Evolutionary conservation across 2,329 filamentous ascomycete genomes (phyloP).

Genomic region (Colletotrichum sp.): DNA sequence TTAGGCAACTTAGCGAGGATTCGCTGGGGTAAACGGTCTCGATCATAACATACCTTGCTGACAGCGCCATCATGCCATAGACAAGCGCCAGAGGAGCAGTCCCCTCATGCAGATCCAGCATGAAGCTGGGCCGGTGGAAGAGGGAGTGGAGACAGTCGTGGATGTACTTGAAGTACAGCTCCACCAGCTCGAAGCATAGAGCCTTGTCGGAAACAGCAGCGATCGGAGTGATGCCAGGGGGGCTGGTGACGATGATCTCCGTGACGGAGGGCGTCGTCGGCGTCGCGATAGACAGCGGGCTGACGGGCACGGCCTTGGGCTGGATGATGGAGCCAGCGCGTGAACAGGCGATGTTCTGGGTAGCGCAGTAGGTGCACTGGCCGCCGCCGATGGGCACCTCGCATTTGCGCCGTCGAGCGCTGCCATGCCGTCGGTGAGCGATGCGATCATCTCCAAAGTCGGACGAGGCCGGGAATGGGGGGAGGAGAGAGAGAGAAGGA

Average conservation of each 20-base stretch:
- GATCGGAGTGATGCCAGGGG: constrained; percentile 9
- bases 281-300: constrained; percentile 9
- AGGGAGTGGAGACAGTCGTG: constrained; percentile 37
- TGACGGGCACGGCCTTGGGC: constrained; percentile 17
- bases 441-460: neutral
- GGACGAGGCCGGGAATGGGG: neutral
- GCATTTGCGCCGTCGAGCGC: constrained; percentile 22
- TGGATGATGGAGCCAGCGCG: constrained; percentile 23
- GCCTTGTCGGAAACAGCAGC: constrained; percentile 21
- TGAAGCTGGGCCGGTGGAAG: constrained; percentile 32
- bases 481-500: neutral
- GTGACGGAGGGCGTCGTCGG: constrained; percentile 13
- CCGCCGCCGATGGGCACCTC: constrained; percentile 19
- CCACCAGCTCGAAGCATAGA: constrained; percentile 28
- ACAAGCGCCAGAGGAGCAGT: constrained; percentile 24
- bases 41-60: constrained; percentile 15
- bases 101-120: constrained; percentile 26
- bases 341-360: constrained; percentile 22
- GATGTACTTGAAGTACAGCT: constrained; percentile 36
- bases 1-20: neutral
- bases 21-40: neutral
- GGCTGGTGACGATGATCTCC: constrained; percentile 9
- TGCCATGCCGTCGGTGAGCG: constrained; percentile 1
- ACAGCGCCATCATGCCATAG: constrained; percentile 28
- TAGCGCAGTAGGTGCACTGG: constrained; percentile 20